Conservation (phyloP, 2,329 filamentous ascomycete species). For the Septoria petroselini region DNA sequence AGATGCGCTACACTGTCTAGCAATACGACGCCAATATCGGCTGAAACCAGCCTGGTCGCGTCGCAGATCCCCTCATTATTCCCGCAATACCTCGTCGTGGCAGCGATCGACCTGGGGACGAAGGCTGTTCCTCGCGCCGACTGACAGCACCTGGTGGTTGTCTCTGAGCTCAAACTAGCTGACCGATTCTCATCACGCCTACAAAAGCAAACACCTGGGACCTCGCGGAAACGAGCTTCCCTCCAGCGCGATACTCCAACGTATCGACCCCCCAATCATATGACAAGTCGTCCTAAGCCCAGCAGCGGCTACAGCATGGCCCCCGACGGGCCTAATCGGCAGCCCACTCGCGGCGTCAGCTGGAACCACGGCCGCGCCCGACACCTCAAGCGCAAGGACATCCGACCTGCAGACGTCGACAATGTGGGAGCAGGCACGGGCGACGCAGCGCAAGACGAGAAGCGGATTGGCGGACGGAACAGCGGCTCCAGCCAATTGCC, state of each 20-base stretch:
- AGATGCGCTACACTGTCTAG: too few species aligned
- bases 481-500: constrained; percentile 18
- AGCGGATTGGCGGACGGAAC: constrained; percentile 13
- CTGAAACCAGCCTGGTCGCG: too few species aligned
- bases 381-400: constrained; percentile 26
- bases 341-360: not conserved
- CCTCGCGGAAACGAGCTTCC: too few species aligned
- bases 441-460: constrained; percentile 17
- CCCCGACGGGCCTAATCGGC: not conserved
- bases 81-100: too few species aligned
- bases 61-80: too few species aligned
- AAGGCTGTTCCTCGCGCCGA: too few species aligned
- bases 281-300: constrained; percentile 9
- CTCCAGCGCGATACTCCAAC: too few species aligned
- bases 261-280: not conserved
- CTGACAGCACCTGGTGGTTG: too few species aligned
- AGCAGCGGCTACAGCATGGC: constrained; percentile 1
- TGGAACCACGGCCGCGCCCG: constrained; percentile 12
- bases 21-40: too few species aligned
- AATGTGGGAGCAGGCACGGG: constrained; percentile 13
- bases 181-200: too few species aligned
- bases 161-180: too few species aligned
- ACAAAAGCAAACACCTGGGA: not conserved
- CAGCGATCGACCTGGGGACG: too few species aligned
- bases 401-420: constrained; percentile 21